Conservation (phyloP, 2,329 filamentous ascomycete species). For the Penicillium sp. region DNA sequence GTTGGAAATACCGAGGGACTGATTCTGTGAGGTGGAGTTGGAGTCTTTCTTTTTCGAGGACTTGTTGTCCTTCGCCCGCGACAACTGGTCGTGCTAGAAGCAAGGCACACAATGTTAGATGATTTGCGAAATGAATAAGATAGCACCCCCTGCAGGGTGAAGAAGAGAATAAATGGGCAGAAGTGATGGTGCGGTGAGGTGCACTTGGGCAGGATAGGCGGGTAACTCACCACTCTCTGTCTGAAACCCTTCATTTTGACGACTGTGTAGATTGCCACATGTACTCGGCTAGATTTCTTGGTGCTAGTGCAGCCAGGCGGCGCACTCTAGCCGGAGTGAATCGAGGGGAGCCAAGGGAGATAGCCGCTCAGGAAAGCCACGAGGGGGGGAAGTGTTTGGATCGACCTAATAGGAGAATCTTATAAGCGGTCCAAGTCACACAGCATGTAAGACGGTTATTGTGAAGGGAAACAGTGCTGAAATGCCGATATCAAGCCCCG, state of each 20-base stretch:
- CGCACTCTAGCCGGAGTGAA: conserved; percentile 36
- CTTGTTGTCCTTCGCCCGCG: conserved; percentile 86
- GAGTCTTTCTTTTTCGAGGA: conserved; percentile 63
- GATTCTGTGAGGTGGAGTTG: conserved; percentile 77
- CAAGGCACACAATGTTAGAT: conserved; percentile 8
- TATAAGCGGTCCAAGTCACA: conserved; percentile 29
- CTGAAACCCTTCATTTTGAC: conserved; percentile 93
- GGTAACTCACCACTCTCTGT: conserved; percentile 83
- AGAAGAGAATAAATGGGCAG: conserved; percentile 29
- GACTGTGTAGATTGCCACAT: conserved; percentile 34
- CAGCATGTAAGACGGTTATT: conserved; percentile 5
- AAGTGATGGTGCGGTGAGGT: conserved; percentile 26
- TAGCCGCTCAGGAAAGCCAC: conserved; percentile 25
- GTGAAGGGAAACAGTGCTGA: background rate
- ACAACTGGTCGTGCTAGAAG: conserved; percentile 73
- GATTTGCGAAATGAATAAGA: background rate
- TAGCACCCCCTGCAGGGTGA: conserved; percentile 9
- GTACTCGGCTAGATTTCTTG: conserved; percentile 32
- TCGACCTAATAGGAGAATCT: conserved; percentile 29
- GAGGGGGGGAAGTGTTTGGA: conserved; percentile 29
- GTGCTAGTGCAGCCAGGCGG: conserved; percentile 37
- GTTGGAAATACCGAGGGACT: conserved; percentile 47
- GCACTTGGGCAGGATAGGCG: conserved; percentile 11
- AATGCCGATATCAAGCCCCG: background rate
- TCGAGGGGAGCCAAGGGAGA: conserved; percentile 21